Evolutionary conservation across 176 grass and related monocot species (phyloP), one percentile per base, ranked within the genome.

Genomic region (Cenchrus fungigraminus): DNA sequence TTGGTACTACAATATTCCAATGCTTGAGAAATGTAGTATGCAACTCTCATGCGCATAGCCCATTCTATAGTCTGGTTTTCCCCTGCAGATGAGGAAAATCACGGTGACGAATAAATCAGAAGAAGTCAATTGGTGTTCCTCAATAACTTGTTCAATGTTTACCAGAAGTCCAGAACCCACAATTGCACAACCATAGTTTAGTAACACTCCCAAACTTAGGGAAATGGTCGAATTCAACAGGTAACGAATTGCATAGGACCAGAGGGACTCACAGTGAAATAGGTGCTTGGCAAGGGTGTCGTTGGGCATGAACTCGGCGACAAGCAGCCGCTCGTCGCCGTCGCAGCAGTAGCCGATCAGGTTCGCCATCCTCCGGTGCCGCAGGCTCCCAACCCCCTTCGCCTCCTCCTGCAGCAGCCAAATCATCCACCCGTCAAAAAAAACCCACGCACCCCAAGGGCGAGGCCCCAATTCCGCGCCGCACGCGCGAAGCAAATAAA

Each of bases 31-130:
- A 99, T 97, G 74, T 91, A 94, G 77, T 81, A 85, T 25, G 92
- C 94, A 86, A 97, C 97, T 71, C 97, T 91, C 37, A 99, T 71
- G 50, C 97, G 93, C 97, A 97, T 96, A 52, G 97, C 91, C 97
- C 97, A 99, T 88, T 92, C 94, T 73, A 99, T 93, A 73, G 90
- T 89, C 85, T 94, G 90, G 53, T 87, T 94, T 85, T 99, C 97
- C 97, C 97, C 97, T 99, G 88, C 71, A 68, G 7, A 90, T 81
- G 77, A 61, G 66, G 19, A 87, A 51, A 74, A 83, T 44, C 29
- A 91, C 7, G 64, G 22, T 13, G 28, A 77, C 11, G 28, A 82
- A 31, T 71, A 45, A 28, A 82, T 88, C 59, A 69, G 4, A 85
- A 78, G 0, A 68, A 90, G 40, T 56, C 47, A 46, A 43, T 28